A percentile compares a stretch with the other conserved stretches of the same genome.
These are phyloP conservation scores for Corylus heterophylla DNA, from an alignment of 306 rosid species.

Conservation along the genomic window DNA sequence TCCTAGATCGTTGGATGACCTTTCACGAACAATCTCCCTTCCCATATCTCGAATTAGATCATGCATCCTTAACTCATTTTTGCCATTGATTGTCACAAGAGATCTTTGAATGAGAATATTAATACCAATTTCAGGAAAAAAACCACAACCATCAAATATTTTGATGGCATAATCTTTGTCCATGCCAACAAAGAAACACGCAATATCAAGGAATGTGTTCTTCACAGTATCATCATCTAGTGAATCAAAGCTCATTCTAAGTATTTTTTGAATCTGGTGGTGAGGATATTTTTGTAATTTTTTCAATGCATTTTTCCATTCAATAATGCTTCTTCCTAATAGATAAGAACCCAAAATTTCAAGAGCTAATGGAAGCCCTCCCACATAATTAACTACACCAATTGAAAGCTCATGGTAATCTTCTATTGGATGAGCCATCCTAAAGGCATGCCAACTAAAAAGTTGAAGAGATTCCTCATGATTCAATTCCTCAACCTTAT, in stretches of 20 bases:
- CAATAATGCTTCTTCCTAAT: not conserved
- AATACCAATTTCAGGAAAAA: constrained; percentile 36
- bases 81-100: constrained; percentile 18
- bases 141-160: constrained; percentile 36
- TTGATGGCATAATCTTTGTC: not conserved
- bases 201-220: constrained; percentile 44
- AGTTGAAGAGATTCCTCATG: constrained; percentile 27
- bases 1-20: constrained; percentile 1
- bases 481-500: not conserved
- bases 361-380: constrained; percentile 47
- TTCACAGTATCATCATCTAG: constrained; percentile 4
- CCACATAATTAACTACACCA: constrained; percentile 19
- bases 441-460: constrained; percentile 42
- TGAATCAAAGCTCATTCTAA: constrained; percentile 32
- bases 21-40: constrained; percentile 31
- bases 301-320: constrained; percentile 30
- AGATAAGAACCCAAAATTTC: constrained; percentile 40
- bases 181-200: constrained; percentile 44
- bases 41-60: constrained; percentile 46
- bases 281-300: constrained; percentile 30
- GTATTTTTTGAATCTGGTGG: constrained; percentile 26
- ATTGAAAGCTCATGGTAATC: constrained; percentile 10
- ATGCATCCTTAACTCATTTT: constrained; percentile 19
- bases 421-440: not conserved
- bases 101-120: constrained; percentile 27